A percentile compares a stretch with the other conserved stretches of the same genome.
Evolutionary conservation across 1,284 basidiomycete species (phyloP).

Genomic region (Takashimella tepidaria): DNA sequence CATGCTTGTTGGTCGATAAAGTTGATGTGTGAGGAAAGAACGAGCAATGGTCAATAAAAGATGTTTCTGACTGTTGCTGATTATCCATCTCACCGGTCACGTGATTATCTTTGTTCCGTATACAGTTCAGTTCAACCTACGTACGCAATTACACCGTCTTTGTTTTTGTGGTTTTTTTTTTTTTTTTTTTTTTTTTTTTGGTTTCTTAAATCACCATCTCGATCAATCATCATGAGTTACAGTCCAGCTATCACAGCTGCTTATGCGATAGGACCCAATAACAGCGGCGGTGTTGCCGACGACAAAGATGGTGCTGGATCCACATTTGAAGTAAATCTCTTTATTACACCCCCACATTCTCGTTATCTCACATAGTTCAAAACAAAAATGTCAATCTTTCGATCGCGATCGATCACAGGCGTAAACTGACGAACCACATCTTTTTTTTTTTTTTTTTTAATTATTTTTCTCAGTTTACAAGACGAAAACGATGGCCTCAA

Average conservation of each 20-base stretch:
- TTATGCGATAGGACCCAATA: neutral
- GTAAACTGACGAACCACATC: no score
- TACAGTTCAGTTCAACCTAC: no score
- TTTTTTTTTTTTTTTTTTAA: no score
- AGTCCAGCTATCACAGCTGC: neutral
- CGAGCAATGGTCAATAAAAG: neutral
- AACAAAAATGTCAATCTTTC: no score
- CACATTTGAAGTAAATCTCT: slow-evolving; percentile 11
- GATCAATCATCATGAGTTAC: no score
- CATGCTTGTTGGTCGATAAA: slow-evolving; percentile 26
- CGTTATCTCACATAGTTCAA: no score
- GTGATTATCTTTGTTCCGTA: neutral
- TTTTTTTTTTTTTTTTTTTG: no score
- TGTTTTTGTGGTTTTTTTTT: neutral
- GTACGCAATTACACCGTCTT: neutral
- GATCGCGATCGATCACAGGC: no score
- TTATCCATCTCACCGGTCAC: no score
- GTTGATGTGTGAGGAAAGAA: neutral
- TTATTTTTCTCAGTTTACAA: slow-evolving; percentile 46
- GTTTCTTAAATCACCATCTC: no score
- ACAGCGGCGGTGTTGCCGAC: neutral
- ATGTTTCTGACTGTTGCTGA: no score
- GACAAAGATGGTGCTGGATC: neutral
- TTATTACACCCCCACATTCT: no score
- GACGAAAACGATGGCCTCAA: slow-evolving; percentile 45